A percentile compares a stretch with the other conserved stretches of the same genome.
Evolutionary conservation across 2,329 filamentous ascomycete species (phyloP).

Genomic region (Bipolaris zeicola): DNA sequence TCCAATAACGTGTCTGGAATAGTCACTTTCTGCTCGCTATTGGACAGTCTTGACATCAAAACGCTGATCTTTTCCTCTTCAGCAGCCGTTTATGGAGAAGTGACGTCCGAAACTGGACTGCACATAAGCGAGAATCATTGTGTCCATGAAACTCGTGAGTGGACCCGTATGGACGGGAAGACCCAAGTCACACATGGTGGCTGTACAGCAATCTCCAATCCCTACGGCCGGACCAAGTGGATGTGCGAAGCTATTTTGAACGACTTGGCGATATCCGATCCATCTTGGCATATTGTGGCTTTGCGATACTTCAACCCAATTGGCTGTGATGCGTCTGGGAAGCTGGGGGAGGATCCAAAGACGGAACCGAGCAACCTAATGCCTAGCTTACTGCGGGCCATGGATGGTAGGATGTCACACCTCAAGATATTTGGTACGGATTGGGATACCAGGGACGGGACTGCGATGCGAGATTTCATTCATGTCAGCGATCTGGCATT

Average conservation of each 20-base stretch:
- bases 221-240: slow-evolving; percentile 68
- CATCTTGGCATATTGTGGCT: slow-evolving; percentile 64
- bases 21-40: slow-evolving; percentile 59
- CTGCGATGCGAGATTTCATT: slow-evolving; percentile 68
- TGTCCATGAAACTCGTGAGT: slow-evolving; percentile 44
- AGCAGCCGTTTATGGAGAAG: slow-evolving; percentile 57
- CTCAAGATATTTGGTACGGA: slow-evolving; percentile 40
- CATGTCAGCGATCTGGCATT: slow-evolving; percentile 67
- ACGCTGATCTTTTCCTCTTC: slow-evolving; percentile 69
- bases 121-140: slow-evolving; percentile 60
- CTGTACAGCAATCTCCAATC: slow-evolving; percentile 56
- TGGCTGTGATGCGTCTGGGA: slow-evolving; percentile 64
- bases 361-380: too few species aligned
- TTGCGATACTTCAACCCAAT: slow-evolving; percentile 68
- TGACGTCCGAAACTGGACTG: slow-evolving; percentile 37
- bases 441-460: slow-evolving; percentile 67
- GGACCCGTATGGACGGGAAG: neutral
- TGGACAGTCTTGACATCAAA: slow-evolving; percentile 63
- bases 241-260: slow-evolving; percentile 67
- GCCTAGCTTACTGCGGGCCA: too few species aligned
- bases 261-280: slow-evolving; percentile 62
- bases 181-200: slow-evolving; percentile 8
- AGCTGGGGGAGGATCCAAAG: slow-evolving; percentile 64
- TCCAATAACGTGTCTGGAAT: slow-evolving; percentile 67
- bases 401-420: too few species aligned